phyloP scores from a whole-genome alignment of 352 stramenopile genomes.

The Phytophthora foliorum region DNA sequence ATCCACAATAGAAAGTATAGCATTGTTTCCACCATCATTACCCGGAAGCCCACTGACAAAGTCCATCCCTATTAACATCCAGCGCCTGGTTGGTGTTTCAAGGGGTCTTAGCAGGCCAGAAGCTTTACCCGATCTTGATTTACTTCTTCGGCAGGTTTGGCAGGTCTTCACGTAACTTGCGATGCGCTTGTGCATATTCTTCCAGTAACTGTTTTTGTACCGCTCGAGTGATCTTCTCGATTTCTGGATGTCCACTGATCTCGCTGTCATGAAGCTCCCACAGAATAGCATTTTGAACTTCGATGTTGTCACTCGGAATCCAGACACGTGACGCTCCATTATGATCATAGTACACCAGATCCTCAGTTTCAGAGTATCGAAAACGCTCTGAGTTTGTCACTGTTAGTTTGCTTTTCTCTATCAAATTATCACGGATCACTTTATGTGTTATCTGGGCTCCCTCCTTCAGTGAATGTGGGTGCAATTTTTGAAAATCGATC shows the following conservation, averaged over 20 bases:
- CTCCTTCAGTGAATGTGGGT: not conserved
- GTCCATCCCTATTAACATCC: constrained; percentile 19
- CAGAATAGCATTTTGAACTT: constrained; percentile 23
- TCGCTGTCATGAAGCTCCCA: constrained; percentile 19
- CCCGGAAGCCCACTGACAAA: constrained; percentile 9
- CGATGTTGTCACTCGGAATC: not conserved
- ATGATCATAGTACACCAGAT: constrained; percentile 5
- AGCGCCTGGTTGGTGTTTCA: not conserved
- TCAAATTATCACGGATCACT: not conserved
- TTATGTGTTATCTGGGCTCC: constrained; percentile 7
- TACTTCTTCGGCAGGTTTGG: constrained; percentile 4
- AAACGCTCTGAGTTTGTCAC: constrained; percentile 4
- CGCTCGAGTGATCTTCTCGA: constrained; percentile 2
- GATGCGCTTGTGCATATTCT: constrained; percentile 6
- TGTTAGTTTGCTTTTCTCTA: not conserved
- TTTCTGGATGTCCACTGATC: constrained; percentile 13
- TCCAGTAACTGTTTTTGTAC: constrained; percentile 14
- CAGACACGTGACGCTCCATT: constrained; percentile 9
- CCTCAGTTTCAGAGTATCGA: constrained; percentile 10
- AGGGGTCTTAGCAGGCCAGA: not conserved
- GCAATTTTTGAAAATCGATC: constrained; percentile 6
- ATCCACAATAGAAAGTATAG: constrained; percentile 12
- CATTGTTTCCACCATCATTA: not conserved
- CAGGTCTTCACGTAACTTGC: constrained; percentile 13
- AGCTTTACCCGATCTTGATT: constrained; percentile 11